Percentiles rank a stretch among this genome's conserved stretches.
These are phyloP conservation scores for Yamadazyma friedrichii DNA, from an alignment of 1,139 yeast species.

Conservation along the genomic window DNA sequence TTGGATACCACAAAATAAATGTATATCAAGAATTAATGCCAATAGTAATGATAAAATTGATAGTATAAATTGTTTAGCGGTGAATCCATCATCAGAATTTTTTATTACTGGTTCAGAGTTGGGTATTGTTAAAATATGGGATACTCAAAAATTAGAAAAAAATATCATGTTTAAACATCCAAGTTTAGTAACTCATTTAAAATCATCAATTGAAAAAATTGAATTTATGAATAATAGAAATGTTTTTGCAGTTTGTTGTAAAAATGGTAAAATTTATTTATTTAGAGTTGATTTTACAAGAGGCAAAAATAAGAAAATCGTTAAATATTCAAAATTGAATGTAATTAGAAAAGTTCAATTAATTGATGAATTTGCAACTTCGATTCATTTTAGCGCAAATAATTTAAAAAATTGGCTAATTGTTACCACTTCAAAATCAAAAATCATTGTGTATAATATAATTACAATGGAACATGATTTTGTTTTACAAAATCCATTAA, in stretches of 20 bases:
- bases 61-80: constrained; percentile 53
- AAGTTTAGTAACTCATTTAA: constrained; percentile 45
- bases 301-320: constrained; percentile 34
- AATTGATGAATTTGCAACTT: constrained; percentile 36
- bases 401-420: constrained; percentile 26
- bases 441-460: constrained; percentile 57
- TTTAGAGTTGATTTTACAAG: constrained; percentile 53
- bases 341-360: constrained; percentile 45
- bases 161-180: constrained; percentile 61
- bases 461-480: constrained; percentile 50
- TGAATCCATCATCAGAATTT: constrained; percentile 61
- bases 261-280: constrained; percentile 60
- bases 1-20: constrained; percentile 41
- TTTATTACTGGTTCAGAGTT: constrained; percentile 77
- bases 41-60: constrained; percentile 21
- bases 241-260: constrained; percentile 66
- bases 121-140: constrained; percentile 81
- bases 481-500: constrained; percentile 52
- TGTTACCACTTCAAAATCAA: constrained; percentile 53
- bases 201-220: constrained; percentile 47
- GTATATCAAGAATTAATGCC: constrained; percentile 52
- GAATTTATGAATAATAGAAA: constrained; percentile 59
- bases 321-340: constrained; percentile 33
- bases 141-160: constrained; percentile 59
- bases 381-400: constrained; percentile 38